Percentiles rank a stretch among this genome's conserved stretches.
These are phyloP conservation scores for Fusarium denticulatum DNA, from an alignment of 2,329 filamentous ascomycete species.

Conservation along the genomic window DNA sequence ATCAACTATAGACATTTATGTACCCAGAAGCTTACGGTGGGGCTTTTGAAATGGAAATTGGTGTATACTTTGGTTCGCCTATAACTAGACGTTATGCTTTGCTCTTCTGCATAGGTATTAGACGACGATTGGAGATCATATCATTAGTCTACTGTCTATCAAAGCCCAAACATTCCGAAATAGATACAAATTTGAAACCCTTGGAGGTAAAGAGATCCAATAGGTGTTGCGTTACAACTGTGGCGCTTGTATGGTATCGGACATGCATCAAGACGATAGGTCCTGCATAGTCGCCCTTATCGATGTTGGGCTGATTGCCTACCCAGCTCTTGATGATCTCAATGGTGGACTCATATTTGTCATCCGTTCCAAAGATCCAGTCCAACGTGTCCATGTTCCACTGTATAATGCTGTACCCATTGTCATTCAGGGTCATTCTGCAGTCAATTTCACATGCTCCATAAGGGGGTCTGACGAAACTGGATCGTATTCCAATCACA, in stretches of 20 bases:
- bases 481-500: background rate
- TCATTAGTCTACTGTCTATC: background rate
- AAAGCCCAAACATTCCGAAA: background rate
- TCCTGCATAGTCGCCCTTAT: background rate
- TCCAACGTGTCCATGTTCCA: background rate
- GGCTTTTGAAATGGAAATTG: too few relatives aligned
- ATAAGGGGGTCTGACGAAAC: background rate
- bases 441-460: background rate
- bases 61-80: too few relatives aligned
- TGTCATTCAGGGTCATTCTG: background rate
- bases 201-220: background rate
- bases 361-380: background rate
- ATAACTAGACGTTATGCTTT: background rate
- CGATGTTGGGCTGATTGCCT: background rate
- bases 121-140: background rate
- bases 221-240: background rate
- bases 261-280: background rate
- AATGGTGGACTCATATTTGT: background rate
- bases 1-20: too few relatives aligned
- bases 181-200: background rate
- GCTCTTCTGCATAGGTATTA: background rate
- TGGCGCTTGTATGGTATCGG: background rate
- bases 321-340: background rate
- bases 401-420: background rate
- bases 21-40: too few relatives aligned